Base-by-base conservation (phyloP, 78 protist species). In the Polysphondylium violaceum region DNA sequence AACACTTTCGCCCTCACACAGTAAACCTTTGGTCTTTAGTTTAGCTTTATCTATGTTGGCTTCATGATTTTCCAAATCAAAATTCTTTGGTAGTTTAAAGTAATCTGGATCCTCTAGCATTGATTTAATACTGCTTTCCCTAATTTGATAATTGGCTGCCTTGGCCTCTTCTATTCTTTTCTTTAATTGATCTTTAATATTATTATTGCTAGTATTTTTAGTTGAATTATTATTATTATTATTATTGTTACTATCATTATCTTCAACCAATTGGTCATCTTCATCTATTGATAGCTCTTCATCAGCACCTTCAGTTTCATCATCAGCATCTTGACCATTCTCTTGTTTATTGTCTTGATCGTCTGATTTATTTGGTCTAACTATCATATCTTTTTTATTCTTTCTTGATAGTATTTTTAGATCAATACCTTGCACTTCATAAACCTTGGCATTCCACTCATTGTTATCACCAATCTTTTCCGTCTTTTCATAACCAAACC, bases 401-500 rank as follows among this genome's bases (percentile, higher is more conserved):
- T 78, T 78, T 65, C 88, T 78, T 12, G 71, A 17, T 44, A 65
- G 43, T 17, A 65, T 65, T 41, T 51, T 65, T 36, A 65, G 47
- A 63, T 78, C 88, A 1, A 78, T 43, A 65, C 61, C 61, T 51
- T 60, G 21, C 1, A 78, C 76, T 43, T 78, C 73, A 41, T 35
- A 78, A 6, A 78, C 51, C 36, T 81, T 47, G 5, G 78, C 64
- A 68, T 56, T 65, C 89, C 89, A 81, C 11, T 25, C 56, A 21
- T 16, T 12, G 64, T 77, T 35, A 3, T 73, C 74, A 17, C 93
- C 87, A 27, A 88, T 53, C 14, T 44, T 61, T 25, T 88, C 93
- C 11, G 7, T n/a, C 53, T 77, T 73, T 31, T 75, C 93, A 64
- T 64, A 14, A 64, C 93, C 93, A 53, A 76, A 75, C 83, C 75